Percentiles rank a stretch among this genome's conserved stretches.
Conservation (phyloP, 352 stramenopile species). For the Pythium insidiosum region DNA sequence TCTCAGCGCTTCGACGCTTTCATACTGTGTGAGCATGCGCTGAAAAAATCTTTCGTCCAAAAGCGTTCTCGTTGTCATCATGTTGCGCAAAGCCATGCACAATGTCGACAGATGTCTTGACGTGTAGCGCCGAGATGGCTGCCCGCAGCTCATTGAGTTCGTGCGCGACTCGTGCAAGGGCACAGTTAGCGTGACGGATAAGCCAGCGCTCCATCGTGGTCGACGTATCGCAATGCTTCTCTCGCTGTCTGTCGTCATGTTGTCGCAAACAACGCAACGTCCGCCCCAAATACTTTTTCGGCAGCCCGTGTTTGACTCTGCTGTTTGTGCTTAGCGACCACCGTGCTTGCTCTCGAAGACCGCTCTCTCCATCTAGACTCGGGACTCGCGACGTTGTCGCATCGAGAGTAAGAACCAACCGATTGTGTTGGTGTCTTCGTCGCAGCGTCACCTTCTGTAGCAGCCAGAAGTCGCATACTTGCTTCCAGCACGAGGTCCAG, state of each 20-base stretch:
- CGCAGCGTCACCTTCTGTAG: conserved; percentile 7
- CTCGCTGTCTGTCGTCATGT: not conserved
- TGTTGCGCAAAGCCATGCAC: no score
- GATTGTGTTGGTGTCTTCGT: no score
- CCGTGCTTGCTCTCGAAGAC: not conserved
- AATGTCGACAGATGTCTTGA: not conserved
- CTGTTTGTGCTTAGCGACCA: conserved; percentile 12
- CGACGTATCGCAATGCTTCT: no score
- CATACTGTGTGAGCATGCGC: conserved; percentile 15
- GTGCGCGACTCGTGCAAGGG: conserved; percentile 3
- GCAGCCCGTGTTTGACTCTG: conserved; percentile 4
- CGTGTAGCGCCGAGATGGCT: conserved; percentile 2
- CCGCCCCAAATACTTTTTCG: conserved; percentile 15
- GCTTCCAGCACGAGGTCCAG: conserved; percentile 11
- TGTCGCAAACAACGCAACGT: conserved; percentile 9
- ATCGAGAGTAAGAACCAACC: no score
- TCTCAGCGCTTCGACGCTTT: conserved; percentile 32
- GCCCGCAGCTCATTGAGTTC: conserved; percentile 4
- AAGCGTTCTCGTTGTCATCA: conserved; percentile 4
- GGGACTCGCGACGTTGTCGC: no score
- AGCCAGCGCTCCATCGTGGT: conserved; percentile 13
- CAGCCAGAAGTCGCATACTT: conserved; percentile 13
- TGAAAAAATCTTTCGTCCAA: conserved; percentile 6
- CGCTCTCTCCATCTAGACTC: not conserved
- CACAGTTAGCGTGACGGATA: conserved; percentile 5